Evolutionary conservation across 1,139 yeast species (phyloP), one percentile per base, ranked within the genome.

Genomic region (Pichia sp.): DNA sequence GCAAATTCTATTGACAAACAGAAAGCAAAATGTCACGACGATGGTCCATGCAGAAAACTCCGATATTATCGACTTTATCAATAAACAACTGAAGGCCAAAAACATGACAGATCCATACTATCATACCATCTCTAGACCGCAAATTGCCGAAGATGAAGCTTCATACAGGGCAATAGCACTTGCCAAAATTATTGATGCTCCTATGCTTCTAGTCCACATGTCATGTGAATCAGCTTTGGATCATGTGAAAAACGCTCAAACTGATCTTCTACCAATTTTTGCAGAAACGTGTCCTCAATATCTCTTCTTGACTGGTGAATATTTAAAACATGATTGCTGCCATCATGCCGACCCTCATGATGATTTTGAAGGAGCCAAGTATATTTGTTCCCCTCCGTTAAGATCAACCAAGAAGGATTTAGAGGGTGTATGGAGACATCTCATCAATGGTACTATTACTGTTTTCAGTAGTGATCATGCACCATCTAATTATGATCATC

Each of bases 201-300:
- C 75, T 4, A 66, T 71, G 34, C 52, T 72, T 33, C 66, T 72
- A 44, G 77, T 72, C 10, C 77, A 72, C 51, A 72, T 72, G 58
- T 72, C 76, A 3, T 64, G 75, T 1, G 68, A 67, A 26, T 59
- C 62, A 2, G 73, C 76, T 1, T 55, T 71, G 29, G 57, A 60
- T 10, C 68, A 67, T 49, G 72, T 72, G 39, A 61, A 67, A 41
- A 56, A 54, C 16, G 75, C 75, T 3, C 75, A 71, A 55, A 64
- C 64, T 26, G 57, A 62, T 33, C 60, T 67, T 37, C 43, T 46
- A 26, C 49, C 49, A 23, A 43, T 46, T 6, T 46, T 43, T 58
- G 73, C 75, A 4, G 77, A 72, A 53, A 72, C 77, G 1, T 72
- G 77, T 52, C 76, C 76, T 2, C 77, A 72, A 52, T 72, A 72